phyloP scores from a whole-genome alignment of 2,329 filamentous ascomycete genomes.

The Hortaea sp. region DNA sequence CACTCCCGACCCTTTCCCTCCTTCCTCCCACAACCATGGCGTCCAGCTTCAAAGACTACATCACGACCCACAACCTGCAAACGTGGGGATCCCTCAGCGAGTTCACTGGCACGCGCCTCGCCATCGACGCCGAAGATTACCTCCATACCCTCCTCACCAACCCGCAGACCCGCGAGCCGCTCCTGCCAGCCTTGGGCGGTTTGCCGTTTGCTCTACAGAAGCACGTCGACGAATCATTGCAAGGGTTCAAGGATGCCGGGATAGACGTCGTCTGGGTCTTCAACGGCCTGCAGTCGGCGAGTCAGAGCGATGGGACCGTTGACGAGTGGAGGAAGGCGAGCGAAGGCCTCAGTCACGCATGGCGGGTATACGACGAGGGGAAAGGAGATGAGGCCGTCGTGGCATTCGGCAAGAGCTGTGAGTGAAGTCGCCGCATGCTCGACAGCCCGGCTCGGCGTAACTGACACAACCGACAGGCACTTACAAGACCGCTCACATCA shows the following conservation, averaged over 20 bases:
- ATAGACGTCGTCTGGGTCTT: slow-evolving; percentile 86
- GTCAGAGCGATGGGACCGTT: slow-evolving; percentile 17
- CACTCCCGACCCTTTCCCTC: not conserved
- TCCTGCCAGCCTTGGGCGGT: slow-evolving; percentile 82
- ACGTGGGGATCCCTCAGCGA: slow-evolving; percentile 55
- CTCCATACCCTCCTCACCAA: slow-evolving; percentile 67
- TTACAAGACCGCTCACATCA: slow-evolving; percentile 61
- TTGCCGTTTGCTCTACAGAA: slow-evolving; percentile 66
- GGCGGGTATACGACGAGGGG: slow-evolving; percentile 75
- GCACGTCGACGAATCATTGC: slow-evolving; percentile 65
- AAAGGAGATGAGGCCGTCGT: slow-evolving; percentile 70
- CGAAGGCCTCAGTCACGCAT: slow-evolving; percentile 48
- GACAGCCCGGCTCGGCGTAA: not conserved
- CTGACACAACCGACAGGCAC: slow-evolving; percentile 44
- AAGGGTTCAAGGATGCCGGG: slow-evolving; percentile 54
- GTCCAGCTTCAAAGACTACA: slow-evolving; percentile 33
- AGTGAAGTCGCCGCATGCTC: slow-evolving; percentile 4
- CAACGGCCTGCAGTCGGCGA: slow-evolving; percentile 58
- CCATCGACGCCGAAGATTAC: slow-evolving; percentile 84
- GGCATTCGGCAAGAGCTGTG: slow-evolving; percentile 79
- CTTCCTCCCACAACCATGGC: slow-evolving; percentile 1
- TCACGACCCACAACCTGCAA: slow-evolving; percentile 35
- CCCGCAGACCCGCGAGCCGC: slow-evolving; percentile 65
- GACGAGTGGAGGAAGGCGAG: slow-evolving; percentile 16
- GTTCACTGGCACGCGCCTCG: slow-evolving; percentile 65